A percentile compares a stretch with the other conserved stretches of the same genome.
These are phyloP conservation scores for Austroboletus niveus DNA, from an alignment of 1,284 basidiomycete genomes.

Conservation along the genomic window DNA sequence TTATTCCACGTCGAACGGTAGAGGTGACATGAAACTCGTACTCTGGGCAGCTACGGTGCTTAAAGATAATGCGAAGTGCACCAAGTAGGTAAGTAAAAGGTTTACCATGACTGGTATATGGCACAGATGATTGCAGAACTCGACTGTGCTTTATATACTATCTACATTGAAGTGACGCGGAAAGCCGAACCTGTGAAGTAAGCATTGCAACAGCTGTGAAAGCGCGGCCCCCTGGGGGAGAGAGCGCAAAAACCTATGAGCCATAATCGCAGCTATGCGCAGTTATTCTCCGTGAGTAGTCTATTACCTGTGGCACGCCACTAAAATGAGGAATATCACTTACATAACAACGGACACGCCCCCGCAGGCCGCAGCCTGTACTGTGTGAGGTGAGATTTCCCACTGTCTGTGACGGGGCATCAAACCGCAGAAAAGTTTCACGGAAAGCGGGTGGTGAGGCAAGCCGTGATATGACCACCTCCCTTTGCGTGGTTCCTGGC, in stretches of 20 bases:
- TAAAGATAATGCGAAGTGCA: background rate
- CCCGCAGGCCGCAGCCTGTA: too few species aligned
- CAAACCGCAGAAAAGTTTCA: too few species aligned
- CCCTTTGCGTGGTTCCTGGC: too few species aligned
- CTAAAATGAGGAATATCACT: too few species aligned
- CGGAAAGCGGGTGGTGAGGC: too few species aligned
- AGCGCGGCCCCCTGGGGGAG: background rate
- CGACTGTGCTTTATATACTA: background rate
- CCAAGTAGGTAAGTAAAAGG: background rate
- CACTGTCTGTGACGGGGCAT: too few species aligned
- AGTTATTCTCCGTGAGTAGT: background rate
- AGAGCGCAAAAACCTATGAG: background rate
- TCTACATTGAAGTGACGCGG: too few species aligned
- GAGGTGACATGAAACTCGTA: background rate
- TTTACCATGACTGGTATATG: background rate
- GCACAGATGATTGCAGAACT: background rate
- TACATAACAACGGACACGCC: too few species aligned
- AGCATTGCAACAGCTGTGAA: background rate
- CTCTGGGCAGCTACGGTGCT: constrained; percentile 9
- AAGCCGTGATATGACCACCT: too few species aligned
- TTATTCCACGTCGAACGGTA: background rate
- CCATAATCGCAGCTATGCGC: background rate
- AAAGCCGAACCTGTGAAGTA: background rate
- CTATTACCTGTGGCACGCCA: too few species aligned
- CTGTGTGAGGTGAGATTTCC: too few species aligned